Conservation (phyloP, 108 stramenopile species). For the Cyclotella sp. region DNA sequence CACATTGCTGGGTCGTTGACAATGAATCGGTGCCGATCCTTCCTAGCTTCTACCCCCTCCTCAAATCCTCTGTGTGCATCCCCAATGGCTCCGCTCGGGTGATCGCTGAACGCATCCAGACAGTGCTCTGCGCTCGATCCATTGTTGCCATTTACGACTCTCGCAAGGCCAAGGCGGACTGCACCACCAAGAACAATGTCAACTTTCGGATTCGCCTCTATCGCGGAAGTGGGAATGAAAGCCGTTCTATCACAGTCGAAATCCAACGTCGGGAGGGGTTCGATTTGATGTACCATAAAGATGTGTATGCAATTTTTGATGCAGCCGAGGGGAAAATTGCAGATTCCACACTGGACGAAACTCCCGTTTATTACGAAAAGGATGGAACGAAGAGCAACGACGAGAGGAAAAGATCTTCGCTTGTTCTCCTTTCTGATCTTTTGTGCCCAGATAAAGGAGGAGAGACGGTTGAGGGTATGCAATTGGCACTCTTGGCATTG, state of each 20-base stretch:
- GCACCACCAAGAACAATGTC: conserved; percentile 59
- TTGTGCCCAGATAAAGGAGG: conserved; percentile 7
- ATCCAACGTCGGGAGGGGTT: conserved; percentile 74
- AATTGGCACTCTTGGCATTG: conserved; percentile 14
- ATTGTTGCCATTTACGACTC: conserved; percentile 67
- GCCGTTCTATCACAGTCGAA: conserved; percentile 74
- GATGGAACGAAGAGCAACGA: neutral
- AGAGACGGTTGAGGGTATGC: conserved; percentile 8
- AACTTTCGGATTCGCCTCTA: conserved; percentile 77
- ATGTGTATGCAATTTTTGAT: conserved; percentile 71
- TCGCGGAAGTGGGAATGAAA: conserved; percentile 49
- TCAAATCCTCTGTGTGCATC: conserved; percentile 65
- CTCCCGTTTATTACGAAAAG: conserved; percentile 19
- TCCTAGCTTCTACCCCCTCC: conserved; percentile 62
- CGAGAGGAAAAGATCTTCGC: neutral
- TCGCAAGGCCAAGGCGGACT: conserved; percentile 66
- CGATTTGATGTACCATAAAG: conserved; percentile 51
- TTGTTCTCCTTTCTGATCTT: neutral
- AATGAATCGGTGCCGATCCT: conserved; percentile 47
- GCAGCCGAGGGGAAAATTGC: conserved; percentile 57
- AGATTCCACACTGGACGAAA: neutral
- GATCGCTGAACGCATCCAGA: conserved; percentile 60
- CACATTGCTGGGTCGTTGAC: conserved; percentile 6
- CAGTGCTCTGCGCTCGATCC: conserved; percentile 64
- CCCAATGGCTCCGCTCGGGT: conserved; percentile 34